Evolutionary conservation across 2,329 filamentous ascomycete genomes (phyloP), one percentile per base, ranked within the genome.

Genomic region (Epichloe scottii): DNA sequence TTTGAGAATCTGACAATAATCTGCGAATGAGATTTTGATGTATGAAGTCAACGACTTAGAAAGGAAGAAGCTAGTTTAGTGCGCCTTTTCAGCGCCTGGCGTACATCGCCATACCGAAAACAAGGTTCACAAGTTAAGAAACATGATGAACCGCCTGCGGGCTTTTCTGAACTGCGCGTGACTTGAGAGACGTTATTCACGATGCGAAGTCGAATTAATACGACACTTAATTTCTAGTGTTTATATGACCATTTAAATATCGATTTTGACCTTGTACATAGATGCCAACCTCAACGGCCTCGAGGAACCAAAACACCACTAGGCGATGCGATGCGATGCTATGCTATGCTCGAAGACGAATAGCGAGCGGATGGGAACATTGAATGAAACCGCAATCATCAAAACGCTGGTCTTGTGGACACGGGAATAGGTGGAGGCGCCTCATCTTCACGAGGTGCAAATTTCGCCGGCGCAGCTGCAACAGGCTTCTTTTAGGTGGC

Each of bases 401-500:
- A 74, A 51, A 73, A 76, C 12, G 65, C 67, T 4, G 76, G 76
- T 50, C 71, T 69, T 3, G 76, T 77, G 48, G 70, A 65, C 63
- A 75, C 60, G 14, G 78, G 78, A 41, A 81, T 66, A 0, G 77
- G 77, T 5, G 78, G 78, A 10, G 75, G 74, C 15, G 56, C 60
- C 42, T 63, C 66, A 5, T 61, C 64, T 39, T 63, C 60, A 6
- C 57, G 58, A 7, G 53, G 53, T 8, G 54, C 44, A 41, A 50
- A 53, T 49, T 47, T 33, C 30, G 53, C 52, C n/a, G 55, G 52
- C 17, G 54, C 54, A 15, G 53, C 58, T 5, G 59, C 57, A 43
- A 77, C 65, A 2, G 71, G 67, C 59, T 75, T 77, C 66, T 77
- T 80, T 76, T 78, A 17, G 72, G 73, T 8, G 73, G 74, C 15